Conservation (phyloP, 2,329 filamentous ascomycete genomes). For the Apiospora hydei region DNA sequence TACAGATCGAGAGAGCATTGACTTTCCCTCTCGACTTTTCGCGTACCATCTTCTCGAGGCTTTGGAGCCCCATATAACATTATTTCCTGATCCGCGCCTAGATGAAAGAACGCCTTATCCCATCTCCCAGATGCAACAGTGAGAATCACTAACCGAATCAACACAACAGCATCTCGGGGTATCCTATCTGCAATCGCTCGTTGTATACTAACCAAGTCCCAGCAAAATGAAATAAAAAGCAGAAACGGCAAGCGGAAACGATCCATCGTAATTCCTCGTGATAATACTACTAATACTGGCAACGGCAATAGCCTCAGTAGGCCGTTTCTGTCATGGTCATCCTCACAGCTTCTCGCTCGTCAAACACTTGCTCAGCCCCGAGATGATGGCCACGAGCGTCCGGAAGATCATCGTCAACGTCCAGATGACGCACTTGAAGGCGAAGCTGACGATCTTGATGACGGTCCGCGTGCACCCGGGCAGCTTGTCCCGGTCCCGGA, state of each 20-base stretch:
- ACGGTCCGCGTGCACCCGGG: conserved; percentile 57
- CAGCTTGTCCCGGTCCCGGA: conserved; percentile 53
- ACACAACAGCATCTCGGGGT: conserved; percentile 14
- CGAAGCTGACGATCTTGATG: conserved; percentile 58
- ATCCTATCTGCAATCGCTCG: conserved; percentile 8
- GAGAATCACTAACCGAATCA: neutral
- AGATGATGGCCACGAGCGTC: conserved; percentile 57
- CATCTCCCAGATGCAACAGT: neutral
- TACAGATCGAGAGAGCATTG: conserved; percentile 20
- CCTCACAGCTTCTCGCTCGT: conserved; percentile 49
- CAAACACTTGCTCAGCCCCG: conserved; percentile 59
- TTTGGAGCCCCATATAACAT: neutral
- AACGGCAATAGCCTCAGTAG: neutral
- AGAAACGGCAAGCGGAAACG: neutral
- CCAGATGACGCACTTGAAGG: conserved; percentile 68
- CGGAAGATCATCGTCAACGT: conserved; percentile 62
- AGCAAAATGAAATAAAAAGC: neutral
- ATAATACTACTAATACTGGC: neutral
- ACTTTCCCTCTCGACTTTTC: neutral
- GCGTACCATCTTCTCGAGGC: neutral
- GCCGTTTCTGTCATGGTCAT: neutral
- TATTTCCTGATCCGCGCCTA: conserved; percentile 9
- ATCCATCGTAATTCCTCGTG: neutral
- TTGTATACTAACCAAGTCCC: neutral
- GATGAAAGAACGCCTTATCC: neutral